Percentiles rank a stretch among this genome's conserved stretches.
Evolutionary conservation across 768 basidiomycete genomes (phyloP).

Genomic region (Russula lepida): DNA sequence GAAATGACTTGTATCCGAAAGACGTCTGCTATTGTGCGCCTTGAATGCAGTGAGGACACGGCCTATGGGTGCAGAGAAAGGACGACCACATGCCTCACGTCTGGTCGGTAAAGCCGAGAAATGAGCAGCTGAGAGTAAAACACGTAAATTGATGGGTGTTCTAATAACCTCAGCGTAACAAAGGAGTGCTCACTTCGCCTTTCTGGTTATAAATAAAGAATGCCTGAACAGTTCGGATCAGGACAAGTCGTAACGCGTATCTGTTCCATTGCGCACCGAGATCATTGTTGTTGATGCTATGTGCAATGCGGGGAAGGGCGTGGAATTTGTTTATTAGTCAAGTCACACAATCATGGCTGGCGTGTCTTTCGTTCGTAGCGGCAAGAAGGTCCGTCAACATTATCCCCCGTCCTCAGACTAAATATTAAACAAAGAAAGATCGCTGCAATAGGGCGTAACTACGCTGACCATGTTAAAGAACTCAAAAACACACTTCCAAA

Average conservation of each 20-base stretch:
- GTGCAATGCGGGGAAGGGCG: not conserved
- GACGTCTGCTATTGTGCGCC: constrained; percentile 94
- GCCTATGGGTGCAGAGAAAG: not conserved
- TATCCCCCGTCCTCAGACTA: constrained; percentile 4
- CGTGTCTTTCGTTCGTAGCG: constrained; percentile 13
- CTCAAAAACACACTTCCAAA: constrained; percentile 81
- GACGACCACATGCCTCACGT: constrained; percentile 67
- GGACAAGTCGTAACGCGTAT: not conserved
- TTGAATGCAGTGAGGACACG: constrained; percentile 27
- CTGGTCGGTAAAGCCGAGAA: constrained; percentile 89
- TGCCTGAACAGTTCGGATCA: constrained; percentile 44
- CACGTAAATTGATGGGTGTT: constrained; percentile 1
- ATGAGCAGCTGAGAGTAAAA: constrained; percentile 61
- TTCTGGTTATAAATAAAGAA: constrained; percentile 99
- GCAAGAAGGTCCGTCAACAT: constrained; percentile 14
- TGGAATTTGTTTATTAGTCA: not conserved
- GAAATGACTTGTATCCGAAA: constrained; percentile 99
- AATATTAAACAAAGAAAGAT: constrained; percentile 41
- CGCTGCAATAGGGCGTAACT: constrained; percentile 94
- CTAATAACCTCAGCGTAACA: not conserved
- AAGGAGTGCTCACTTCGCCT: constrained; percentile 64
- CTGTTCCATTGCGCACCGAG: constrained; percentile 2
- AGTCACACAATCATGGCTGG: not conserved
- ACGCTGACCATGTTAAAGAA: constrained; percentile 86
- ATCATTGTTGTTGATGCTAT: constrained; percentile 10